phyloP scores from a whole-genome alignment of 192 early-diverging fungal genomes.

The Podochytrium sp. region DNA sequence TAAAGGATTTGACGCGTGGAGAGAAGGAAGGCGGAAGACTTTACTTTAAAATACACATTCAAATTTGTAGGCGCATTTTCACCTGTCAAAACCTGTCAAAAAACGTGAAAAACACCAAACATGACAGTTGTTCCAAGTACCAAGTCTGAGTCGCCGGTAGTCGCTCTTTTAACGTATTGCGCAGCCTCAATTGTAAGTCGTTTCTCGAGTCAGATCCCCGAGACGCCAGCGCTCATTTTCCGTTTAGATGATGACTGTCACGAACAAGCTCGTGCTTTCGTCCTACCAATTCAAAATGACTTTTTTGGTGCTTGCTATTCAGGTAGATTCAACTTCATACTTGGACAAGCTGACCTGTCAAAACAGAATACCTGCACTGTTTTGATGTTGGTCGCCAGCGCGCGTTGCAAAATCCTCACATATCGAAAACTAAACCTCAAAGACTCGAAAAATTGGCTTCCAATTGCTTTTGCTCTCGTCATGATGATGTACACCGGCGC shows the following conservation, averaged over 20 bases:
- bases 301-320: slow-evolving; percentile 56
- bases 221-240: too few species aligned
- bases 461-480: slow-evolving; percentile 82
- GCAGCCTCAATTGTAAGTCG: too few species aligned
- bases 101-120: too few species aligned
- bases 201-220: too few species aligned
- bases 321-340: slow-evolving; percentile 33
- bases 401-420: slow-evolving; percentile 28
- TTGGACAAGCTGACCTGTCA: neutral
- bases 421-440: slow-evolving; percentile 28
- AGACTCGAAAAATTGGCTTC: slow-evolving; percentile 67
- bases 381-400: slow-evolving; percentile 52
- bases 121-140: too few species aligned
- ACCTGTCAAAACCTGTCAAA: too few species aligned
- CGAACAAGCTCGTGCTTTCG: slow-evolving; percentile 60
- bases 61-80: too few species aligned
- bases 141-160: too few species aligned
- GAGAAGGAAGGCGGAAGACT: slow-evolving; percentile 10
- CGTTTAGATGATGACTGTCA: slow-evolving; percentile 60
- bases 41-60: neutral
- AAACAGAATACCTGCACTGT: slow-evolving; percentile 38
- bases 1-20: slow-evolving; percentile 25
- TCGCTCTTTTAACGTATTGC: too few species aligned
- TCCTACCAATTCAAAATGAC: slow-evolving; percentile 53
- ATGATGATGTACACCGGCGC: slow-evolving; percentile 98